These are phyloP conservation scores for Quercus lobata DNA, from an alignment of 331 rosid species.

Conservation along the genomic window DNA sequence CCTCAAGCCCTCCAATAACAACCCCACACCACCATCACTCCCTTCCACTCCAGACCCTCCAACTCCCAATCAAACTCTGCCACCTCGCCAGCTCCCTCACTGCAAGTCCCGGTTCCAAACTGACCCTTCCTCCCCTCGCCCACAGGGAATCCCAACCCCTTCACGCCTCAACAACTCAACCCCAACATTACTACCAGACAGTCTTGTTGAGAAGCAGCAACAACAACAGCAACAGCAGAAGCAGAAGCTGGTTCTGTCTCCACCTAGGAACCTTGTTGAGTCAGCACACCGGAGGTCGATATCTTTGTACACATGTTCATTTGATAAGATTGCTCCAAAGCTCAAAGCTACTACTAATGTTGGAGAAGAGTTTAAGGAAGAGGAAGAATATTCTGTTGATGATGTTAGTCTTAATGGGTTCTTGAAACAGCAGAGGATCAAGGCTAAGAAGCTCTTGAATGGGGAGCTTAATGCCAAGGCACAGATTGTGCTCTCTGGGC, in stretches of 20 bases:
- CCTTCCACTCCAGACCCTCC: background rate
- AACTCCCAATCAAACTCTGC: background rate
- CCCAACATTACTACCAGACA: slow-evolving; percentile 11
- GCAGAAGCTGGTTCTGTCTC: slow-evolving; percentile 41
- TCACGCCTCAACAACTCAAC: slow-evolving; percentile 21
- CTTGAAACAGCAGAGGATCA: slow-evolving; percentile 47
- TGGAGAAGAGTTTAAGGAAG: slow-evolving; percentile 8
- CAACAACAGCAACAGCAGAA: no score
- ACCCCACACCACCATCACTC: background rate
- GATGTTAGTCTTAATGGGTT: slow-evolving; percentile 45
- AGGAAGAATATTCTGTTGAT: slow-evolving; percentile 17
- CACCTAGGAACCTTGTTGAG: slow-evolving; percentile 62
- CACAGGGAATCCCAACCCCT: slow-evolving; percentile 38
- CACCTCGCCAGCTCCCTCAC: slow-evolving; percentile 36
- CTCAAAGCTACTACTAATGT: background rate
- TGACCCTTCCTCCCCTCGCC: slow-evolving; percentile 41
- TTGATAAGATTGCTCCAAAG: slow-evolving; percentile 28
- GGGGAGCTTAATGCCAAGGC: slow-evolving; percentile 34
- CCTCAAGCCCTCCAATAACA: slow-evolving; percentile 41
- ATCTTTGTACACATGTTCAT: slow-evolving; percentile 58
- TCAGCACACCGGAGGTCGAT: slow-evolving; percentile 52
- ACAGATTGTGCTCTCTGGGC: slow-evolving; percentile 54
- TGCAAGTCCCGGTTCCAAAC: slow-evolving; percentile 70
- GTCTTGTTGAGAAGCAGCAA: no score
- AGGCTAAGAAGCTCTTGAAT: slow-evolving; percentile 27